A percentile compares a stretch with the other conserved stretches of the same genome.
phyloP scores from a whole-genome alignment of 495 filamentous ascomycete genomes.

The Aspergillus avenaceus region DNA sequence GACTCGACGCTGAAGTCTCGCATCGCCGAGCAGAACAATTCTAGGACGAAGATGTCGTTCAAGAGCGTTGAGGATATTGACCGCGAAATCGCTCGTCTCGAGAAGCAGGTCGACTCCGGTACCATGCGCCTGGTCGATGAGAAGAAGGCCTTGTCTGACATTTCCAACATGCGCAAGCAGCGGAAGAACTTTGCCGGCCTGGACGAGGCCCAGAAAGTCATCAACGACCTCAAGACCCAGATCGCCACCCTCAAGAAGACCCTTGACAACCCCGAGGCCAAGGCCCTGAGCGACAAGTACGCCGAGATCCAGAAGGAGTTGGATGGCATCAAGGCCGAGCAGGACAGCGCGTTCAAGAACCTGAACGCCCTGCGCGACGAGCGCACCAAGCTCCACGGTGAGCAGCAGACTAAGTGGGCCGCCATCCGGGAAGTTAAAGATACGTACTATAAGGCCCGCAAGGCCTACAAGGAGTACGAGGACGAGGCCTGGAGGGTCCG shows the following conservation, averaged over 20 bases:
- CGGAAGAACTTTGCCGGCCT: conserved; percentile 85
- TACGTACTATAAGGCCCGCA: conserved; percentile 70
- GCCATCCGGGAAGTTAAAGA: conserved; percentile 83
- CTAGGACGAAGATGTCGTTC: conserved; percentile 69
- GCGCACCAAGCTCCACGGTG: conserved; percentile 70
- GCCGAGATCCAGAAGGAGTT: conserved; percentile 77
- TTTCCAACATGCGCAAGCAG: conserved; percentile 77
- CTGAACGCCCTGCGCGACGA: conserved; percentile 85
- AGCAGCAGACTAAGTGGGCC: conserved; percentile 79
- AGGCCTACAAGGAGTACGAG: conserved; percentile 76
- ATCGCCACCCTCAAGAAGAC: conserved; percentile 80
- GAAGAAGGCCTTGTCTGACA: conserved; percentile 84
- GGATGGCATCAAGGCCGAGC: conserved; percentile 81
- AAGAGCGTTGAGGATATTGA: conserved; percentile 87
- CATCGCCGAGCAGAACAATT: conserved; percentile 79
- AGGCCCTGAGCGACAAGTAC: conserved; percentile 81
- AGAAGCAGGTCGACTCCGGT: conserved; percentile 78
- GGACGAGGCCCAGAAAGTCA: conserved; percentile 75
- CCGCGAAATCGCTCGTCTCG: conserved; percentile 69
- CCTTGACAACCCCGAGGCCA: conserved; percentile 88
- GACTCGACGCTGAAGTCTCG: conserved; percentile 78
- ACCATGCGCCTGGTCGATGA: conserved; percentile 93
- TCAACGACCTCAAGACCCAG: conserved; percentile 78
- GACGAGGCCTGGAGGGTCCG: conserved; percentile 67
- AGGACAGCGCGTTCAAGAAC: conserved; percentile 82